A percentile compares a stretch with the other conserved stretches of the same genome.
These are phyloP conservation scores for Leccinum pseudoinsigne DNA, from an alignment of 1,284 basidiomycete genomes.

Conservation along the genomic window DNA sequence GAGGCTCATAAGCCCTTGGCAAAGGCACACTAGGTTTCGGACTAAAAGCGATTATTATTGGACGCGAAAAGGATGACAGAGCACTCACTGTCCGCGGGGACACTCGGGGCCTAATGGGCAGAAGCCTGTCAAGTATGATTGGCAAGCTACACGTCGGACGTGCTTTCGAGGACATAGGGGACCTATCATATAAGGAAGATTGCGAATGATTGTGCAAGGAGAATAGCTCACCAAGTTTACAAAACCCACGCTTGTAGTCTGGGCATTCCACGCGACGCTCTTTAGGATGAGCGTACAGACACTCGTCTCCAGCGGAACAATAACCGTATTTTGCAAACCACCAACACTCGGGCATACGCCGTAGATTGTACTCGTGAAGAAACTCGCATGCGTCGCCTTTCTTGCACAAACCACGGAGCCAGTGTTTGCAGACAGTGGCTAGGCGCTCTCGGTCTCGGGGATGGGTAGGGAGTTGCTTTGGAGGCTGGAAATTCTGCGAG, in stretches of 20 bases:
- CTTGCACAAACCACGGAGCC: conserved; percentile 97
- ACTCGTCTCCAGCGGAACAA: conserved; percentile 97
- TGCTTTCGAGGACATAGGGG: conserved; percentile 93
- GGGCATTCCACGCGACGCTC: conserved; percentile 93
- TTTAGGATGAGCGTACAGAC: conserved; percentile 97
- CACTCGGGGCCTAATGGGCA: conserved; percentile 95
- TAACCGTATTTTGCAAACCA: conserved; percentile 99
- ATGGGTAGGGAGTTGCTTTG: conserved; percentile 77
- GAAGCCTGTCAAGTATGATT: conserved; percentile 91
- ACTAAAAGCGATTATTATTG: conserved; percentile 39
- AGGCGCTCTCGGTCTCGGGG: conserved; percentile 85
- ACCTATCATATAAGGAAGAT: conserved; percentile 46
- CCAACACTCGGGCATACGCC: conserved; percentile 99
- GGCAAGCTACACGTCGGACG: conserved; percentile 88
- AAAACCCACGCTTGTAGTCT: conserved; percentile 95
- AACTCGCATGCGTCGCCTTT: conserved; percentile 99
- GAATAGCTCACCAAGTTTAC: conserved; percentile 71
- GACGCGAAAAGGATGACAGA: conserved; percentile 15
- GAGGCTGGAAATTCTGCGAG: conserved; percentile 83
- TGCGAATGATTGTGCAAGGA: conserved; percentile 1
- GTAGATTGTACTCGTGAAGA: conserved; percentile 97
- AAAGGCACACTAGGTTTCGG: conserved; percentile 75
- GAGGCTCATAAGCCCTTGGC: conserved; percentile 78
- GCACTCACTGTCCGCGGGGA: conserved; percentile 85
- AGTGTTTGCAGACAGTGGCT: conserved; percentile 98